A percentile compares a stretch with the other conserved stretches of the same genome.
Evolutionary conservation across 2,329 filamentous ascomycete species (phyloP).

Genomic region (Didymella exigua): DNA sequence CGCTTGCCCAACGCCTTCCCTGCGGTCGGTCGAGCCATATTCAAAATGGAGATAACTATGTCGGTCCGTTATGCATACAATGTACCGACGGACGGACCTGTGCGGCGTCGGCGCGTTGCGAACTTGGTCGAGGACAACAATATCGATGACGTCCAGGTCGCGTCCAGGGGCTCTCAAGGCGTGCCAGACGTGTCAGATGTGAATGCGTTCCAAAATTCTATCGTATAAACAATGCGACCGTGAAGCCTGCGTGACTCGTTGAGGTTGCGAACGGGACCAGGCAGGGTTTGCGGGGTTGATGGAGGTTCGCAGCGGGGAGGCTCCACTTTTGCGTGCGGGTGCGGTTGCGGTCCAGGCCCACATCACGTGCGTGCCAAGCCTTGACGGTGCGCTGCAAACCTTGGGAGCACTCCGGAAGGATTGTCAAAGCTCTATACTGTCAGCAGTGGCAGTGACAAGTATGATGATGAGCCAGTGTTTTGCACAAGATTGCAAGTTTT

Average conservation of each 20-base stretch:
- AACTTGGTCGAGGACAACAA: not conserved
- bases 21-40: conserved; percentile 9
- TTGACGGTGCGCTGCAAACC: not conserved
- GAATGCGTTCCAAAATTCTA: not conserved
- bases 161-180: not conserved
- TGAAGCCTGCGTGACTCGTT: not conserved
- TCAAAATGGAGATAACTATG: not conserved
- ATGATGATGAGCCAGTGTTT: not conserved
- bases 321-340: conserved; percentile 1
- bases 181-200: not conserved
- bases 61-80: not conserved
- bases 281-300: conserved; percentile 22
- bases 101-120: not conserved
- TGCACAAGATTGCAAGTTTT: not conserved
- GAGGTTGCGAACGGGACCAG: not conserved
- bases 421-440: not conserved
- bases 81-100: not conserved
- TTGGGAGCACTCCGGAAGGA: not conserved
- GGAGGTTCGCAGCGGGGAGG: conserved; percentile 1
- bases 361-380: not conserved
- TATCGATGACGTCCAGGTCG: not conserved
- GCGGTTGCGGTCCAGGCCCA: not conserved
- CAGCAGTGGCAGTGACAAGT: not conserved
- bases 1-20: conserved; percentile 15
- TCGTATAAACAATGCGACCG: conserved; percentile 9